Percentiles rank a stretch among this genome's conserved stretches.
Conservation (phyloP, 805 yeast genomes). For the Metschnikowia drakensbergensis region DNA sequence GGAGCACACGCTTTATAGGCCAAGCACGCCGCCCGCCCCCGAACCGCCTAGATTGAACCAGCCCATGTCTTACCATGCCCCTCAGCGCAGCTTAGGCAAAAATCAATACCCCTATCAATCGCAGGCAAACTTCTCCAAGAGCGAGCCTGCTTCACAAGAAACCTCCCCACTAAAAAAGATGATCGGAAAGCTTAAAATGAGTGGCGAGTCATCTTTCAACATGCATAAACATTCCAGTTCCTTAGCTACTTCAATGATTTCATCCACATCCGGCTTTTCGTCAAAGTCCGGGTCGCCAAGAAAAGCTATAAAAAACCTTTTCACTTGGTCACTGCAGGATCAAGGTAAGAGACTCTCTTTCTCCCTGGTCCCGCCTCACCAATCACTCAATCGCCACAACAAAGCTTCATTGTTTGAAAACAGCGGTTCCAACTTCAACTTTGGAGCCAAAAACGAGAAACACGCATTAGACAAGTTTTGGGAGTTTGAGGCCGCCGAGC, state of each 20-base stretch:
- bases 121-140: not conserved
- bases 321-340: constrained; percentile 9
- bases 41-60: not conserved
- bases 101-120: constrained; percentile 4
- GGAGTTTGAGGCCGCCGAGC: constrained; percentile 33
- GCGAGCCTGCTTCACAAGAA: constrained; percentile 11
- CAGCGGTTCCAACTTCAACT: constrained; percentile 5
- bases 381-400: not conserved
- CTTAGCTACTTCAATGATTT: constrained; percentile 24
- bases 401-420: constrained; percentile 2
- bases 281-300: constrained; percentile 32
- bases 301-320: constrained; percentile 25
- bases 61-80: not conserved
- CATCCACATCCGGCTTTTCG: constrained; percentile 26
- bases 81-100: not conserved
- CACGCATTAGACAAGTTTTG: constrained; percentile 18
- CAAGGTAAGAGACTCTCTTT: constrained; percentile 7
- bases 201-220: constrained; percentile 21
- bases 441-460: constrained; percentile 2
- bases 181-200: constrained; percentile 20
- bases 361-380: not conserved
- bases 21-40: constrained; percentile 13
- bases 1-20: constrained; percentile 12
- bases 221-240: constrained; percentile 19
- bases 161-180: constrained; percentile 33